Base-by-base conservation (phyloP, 148 eudicot species). In the Heliamphora exappendiculata region DNA sequence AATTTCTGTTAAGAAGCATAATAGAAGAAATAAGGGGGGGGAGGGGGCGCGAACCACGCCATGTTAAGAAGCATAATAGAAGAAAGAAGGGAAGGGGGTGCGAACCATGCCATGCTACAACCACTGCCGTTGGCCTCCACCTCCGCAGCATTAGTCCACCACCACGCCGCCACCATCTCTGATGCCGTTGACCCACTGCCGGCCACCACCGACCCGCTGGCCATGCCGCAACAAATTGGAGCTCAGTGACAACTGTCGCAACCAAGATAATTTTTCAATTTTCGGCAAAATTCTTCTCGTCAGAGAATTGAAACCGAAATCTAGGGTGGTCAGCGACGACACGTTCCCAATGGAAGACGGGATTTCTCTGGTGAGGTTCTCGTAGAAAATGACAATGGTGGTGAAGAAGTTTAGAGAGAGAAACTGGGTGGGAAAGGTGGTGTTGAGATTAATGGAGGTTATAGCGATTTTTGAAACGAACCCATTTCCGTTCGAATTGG, bases 251-350 rank as follows among this genome's bases (percentile, higher is more conserved):
- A 84, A 24, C 9, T 29, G 77, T 65, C 71, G 69, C 55, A 84
- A 33, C 19, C 62, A 12, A 3, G 81, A 70, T 70, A 84, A 62
- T 22, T 33, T 80, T 45, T 78, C 81, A 5, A 84, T 74, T 47
- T 75, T 76, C 19, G 54, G 70, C 34, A 83, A 83, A 70, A 84
- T 80, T 11, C 13, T 57, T 20, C 83, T 81, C 29, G 79, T 64
- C 8, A 84, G 70, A 64, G 73, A 65, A 70, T 84, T 84, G 57
- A 70, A 80, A 67, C 86, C 80, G 62, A 84, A 79, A 72, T 84
- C 83, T 36, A 84, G 34, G 1, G 62, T 70, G 47, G 65, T 39
- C 7, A 84, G 81, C 22, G 67, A 74, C 3, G 83, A 81, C 69
- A 74, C 64, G 57, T 75, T 74, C 47, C 83, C 86, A 0, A 84